Base-by-base conservation (phyloP, 1,284 basidiomycete genomes). In the Leccinum ponderosum region DNA sequence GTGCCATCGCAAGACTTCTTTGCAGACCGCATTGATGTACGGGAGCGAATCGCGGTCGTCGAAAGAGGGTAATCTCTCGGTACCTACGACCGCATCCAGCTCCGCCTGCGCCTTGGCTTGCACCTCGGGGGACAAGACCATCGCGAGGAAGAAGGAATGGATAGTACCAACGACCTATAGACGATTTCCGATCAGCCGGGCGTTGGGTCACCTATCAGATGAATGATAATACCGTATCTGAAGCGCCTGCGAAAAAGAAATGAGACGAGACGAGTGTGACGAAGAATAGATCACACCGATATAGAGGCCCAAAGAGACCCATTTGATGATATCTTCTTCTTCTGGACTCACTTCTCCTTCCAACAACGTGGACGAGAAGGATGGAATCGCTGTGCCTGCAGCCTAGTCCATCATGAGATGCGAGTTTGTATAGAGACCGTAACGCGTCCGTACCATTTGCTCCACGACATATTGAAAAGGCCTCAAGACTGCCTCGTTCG, bases 391-490 rank as follows among this genome's bases (percentile, higher is more conserved):
- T 7, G 65, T 71, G 0, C 81, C 80, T 2, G 72, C 68, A 6
- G 73, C 77, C 81, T 82, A 25, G 25, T 25, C 1, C 8, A 25
- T 31, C 12, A n/a, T 68, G 20, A 59, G 51, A 29, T 52, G 6
- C 15, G 0, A 3, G 9, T 29, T 35, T 9, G 1, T 4, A 37
- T 0, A 17, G 37, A 25, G 35, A 9, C 15, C n/a, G 60, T 20
- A 3, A 20, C 17, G 42, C 0, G 0, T n/a, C n/a, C 58, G 6
- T 59, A 81, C 81, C 68, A 83, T 77, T 62, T 80, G 74, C 14
- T 78, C 63, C 58, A 74, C 73, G 3, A 79, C 79, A 56, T 74
- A 77, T 25, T 70, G 64, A 53, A 76, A 78, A 6, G 82, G 81
- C 11, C 66, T 69, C 14, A 75, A 66, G 8, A 75, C 63, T 60